phyloP scores from a whole-genome alignment of 2,329 filamentous ascomycete species.

The Elsinoe fawcettii region DNA sequence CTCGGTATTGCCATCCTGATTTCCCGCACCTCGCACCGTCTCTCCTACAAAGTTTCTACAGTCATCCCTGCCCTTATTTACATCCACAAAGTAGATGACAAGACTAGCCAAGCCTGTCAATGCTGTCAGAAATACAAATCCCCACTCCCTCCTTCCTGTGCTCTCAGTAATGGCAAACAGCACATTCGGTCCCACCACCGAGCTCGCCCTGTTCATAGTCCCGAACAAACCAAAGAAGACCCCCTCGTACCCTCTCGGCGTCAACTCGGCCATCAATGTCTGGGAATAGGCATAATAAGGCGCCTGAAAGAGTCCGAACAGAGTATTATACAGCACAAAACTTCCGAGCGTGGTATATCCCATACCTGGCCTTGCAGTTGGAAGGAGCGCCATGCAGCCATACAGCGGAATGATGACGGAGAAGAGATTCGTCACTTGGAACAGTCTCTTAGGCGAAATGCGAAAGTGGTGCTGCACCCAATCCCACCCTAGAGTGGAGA shows the following conservation, averaged over 20 bases:
- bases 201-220: slow-evolving; percentile 14
- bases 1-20: neutral
- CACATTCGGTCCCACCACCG: slow-evolving; percentile 15
- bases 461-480: slow-evolving; percentile 10
- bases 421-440: slow-evolving; percentile 16
- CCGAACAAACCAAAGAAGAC: slow-evolving; percentile 60
- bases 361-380: neutral
- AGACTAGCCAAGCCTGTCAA: neutral
- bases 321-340: slow-evolving; percentile 34
- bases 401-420: slow-evolving; percentile 13
- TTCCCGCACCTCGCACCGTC: neutral
- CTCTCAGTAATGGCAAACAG: slow-evolving; percentile 15
- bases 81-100: slow-evolving; percentile 14
- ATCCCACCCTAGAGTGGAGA: slow-evolving; percentile 14
- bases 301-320: slow-evolving; percentile 59
- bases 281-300: slow-evolving; percentile 65
- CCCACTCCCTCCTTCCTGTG: slow-evolving; percentile 9
- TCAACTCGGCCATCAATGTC: slow-evolving; percentile 64
- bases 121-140: slow-evolving; percentile 15
- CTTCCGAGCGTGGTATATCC: neutral
- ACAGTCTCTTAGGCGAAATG: slow-evolving; percentile 10
- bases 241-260: slow-evolving; percentile 60
- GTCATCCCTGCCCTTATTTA: slow-evolving; percentile 14
- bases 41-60: slow-evolving; percentile 9
- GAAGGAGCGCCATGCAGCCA: neutral